Evolutionary conservation across 164 flowering plant genomes (phyloP).

Genomic region (Magnolia kwangsiensis): DNA sequence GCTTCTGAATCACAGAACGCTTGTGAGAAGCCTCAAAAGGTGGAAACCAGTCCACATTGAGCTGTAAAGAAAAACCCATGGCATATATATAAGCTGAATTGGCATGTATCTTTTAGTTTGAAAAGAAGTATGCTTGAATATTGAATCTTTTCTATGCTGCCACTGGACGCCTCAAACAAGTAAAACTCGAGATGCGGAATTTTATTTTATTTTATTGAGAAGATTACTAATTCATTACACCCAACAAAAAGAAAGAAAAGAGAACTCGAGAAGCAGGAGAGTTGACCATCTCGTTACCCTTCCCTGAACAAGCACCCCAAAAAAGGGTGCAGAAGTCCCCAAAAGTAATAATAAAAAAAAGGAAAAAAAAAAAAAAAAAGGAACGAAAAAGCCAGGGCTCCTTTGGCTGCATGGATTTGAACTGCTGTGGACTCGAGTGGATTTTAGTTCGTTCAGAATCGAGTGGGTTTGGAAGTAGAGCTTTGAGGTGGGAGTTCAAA

Average conservation of each 20-base stretch:
- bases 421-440: no score
- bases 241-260: background rate
- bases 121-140: background rate
- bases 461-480: no score
- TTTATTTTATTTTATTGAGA: background rate
- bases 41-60: conserved; percentile 72
- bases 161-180: background rate
- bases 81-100: background rate
- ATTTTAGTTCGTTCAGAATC: no score
- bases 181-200: background rate
- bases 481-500: no score
- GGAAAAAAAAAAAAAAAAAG: background rate
- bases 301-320: no score
- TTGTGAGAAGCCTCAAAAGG: conserved; percentile 84
- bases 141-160: background rate
- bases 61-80: conserved; percentile 40
- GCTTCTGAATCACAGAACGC: conserved; percentile 57
- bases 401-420: background rate
- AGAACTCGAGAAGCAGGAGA: background rate
- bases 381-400: background rate
- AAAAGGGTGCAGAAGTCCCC: no score
- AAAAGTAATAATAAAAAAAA: no score
- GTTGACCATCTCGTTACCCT: no score
- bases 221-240: background rate
- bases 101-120: background rate